phyloP scores from a whole-genome alignment of 73 alveolate genomes.

The Paramecium sonneborni region DNA sequence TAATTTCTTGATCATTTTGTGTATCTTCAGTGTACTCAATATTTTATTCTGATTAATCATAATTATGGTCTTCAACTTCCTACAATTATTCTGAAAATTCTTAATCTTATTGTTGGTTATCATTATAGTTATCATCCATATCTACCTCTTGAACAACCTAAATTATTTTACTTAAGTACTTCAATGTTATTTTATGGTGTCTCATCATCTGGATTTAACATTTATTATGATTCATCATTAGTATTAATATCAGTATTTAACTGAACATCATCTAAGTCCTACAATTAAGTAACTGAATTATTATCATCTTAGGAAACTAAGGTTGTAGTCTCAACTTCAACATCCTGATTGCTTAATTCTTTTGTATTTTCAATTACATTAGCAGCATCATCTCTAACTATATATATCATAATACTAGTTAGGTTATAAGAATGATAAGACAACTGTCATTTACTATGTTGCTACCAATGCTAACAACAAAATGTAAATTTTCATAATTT shows the following conservation, averaged over 20 bases:
- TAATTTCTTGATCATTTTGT: background rate
- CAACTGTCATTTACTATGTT: slow-evolving; percentile 6
- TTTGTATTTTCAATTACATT: background rate
- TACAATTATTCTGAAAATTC: background rate
- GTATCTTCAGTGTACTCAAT: background rate
- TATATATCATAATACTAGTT: background rate
- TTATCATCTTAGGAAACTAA: background rate
- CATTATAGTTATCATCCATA: background rate
- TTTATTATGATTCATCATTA: background rate
- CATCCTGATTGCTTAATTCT: background rate
- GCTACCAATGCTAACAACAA: slow-evolving; percentile 18
- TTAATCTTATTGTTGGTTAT: background rate
- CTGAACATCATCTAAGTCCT: background rate
- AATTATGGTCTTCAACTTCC: background rate
- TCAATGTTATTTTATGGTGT: slow-evolving; percentile 14
- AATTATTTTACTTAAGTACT: background rate
- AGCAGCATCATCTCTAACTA: background rate
- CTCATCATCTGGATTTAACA: slow-evolving; percentile 41
- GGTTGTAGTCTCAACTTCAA: background rate
- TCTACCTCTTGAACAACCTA: background rate
- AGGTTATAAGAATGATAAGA: background rate
- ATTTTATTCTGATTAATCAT: background rate
- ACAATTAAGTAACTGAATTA: background rate
- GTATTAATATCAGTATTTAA: background rate
- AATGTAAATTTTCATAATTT: background rate